Percentiles rank a stretch among this genome's conserved stretches.
Evolutionary conservation across 2,329 filamentous ascomycete genomes (phyloP).

Genomic region (Neurospora sp.): DNA sequence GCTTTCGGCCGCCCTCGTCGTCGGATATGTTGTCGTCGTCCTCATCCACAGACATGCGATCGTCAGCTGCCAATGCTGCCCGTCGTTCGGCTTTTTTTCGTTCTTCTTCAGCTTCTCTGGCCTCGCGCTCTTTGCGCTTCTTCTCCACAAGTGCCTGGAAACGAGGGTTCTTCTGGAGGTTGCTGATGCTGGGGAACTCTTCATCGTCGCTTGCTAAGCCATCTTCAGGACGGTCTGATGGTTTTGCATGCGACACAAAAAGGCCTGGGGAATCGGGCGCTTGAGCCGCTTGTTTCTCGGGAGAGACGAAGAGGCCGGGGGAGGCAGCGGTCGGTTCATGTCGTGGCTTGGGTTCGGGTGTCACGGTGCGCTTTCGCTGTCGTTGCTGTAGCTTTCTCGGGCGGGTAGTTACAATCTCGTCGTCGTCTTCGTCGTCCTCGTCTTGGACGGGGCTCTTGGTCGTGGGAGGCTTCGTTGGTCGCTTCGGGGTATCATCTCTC

Average conservation of each 20-base stretch:
- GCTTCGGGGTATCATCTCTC: conserved; percentile 23
- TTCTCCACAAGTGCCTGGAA: conserved; percentile 64
- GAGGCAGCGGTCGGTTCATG: conserved; percentile 14
- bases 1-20: conserved; percentile 50
- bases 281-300: conserved; percentile 12
- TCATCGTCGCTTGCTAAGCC: conserved; percentile 33
- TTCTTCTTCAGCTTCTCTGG: conserved; percentile 52
- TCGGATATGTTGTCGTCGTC: conserved; percentile 47
- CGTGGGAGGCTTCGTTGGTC: neutral
- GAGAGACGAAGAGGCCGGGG: conserved; percentile 15
- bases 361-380: conserved; percentile 22
- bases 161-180: conserved; percentile 39
- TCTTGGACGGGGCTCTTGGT: conserved; percentile 9
- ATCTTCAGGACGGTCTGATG: conserved; percentile 16
- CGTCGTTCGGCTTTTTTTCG: conserved; percentile 36
- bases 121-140: conserved; percentile 66
- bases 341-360: conserved; percentile 22
- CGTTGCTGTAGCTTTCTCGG: conserved; percentile 31
- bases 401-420: conserved; percentile 31
- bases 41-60: conserved; percentile 29
- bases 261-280: conserved; percentile 18
- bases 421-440: conserved; percentile 26
- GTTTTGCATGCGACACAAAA: conserved; percentile 20
- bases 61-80: conserved; percentile 30
- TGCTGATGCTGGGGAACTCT: conserved; percentile 33